Evolutionary conservation across 352 stramenopile genomes (phyloP).

Genomic region (Phytopythium aichiense): DNA sequence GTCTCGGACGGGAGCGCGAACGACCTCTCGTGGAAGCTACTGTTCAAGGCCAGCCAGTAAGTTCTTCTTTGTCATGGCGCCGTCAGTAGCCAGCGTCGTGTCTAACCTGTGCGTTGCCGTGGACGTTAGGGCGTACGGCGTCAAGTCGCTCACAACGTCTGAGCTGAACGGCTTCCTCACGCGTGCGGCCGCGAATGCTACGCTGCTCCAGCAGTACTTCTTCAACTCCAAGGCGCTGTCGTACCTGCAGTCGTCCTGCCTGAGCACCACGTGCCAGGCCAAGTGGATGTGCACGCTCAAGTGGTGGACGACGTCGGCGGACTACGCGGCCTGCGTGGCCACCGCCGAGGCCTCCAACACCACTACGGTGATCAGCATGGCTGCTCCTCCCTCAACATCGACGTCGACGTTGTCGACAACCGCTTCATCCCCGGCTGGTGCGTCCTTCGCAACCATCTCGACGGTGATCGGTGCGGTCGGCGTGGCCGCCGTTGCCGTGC

Average conservation of each 20-base stretch:
- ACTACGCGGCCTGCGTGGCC: slow-evolving; percentile 50
- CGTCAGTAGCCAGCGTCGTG: background rate
- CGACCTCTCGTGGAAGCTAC: slow-evolving; percentile 31
- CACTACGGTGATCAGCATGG: background rate
- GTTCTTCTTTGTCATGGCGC: background rate
- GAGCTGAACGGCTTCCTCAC: slow-evolving; percentile 38
- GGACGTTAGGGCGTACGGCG: slow-evolving; percentile 28
- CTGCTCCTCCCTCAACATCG: background rate
- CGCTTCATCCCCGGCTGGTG: background rate
- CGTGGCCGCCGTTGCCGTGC: background rate
- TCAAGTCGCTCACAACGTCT: slow-evolving; percentile 35
- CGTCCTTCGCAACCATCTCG: background rate
- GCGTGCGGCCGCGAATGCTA: slow-evolving; percentile 32
- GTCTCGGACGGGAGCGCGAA: slow-evolving; percentile 30
- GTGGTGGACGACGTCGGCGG: slow-evolving; percentile 57
- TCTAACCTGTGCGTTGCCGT: background rate
- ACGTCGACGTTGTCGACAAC: background rate
- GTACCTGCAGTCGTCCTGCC: slow-evolving; percentile 38
- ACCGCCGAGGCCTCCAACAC: slow-evolving; percentile 3
- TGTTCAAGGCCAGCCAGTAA: slow-evolving; percentile 38
- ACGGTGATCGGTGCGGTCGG: background rate
- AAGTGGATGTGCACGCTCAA: slow-evolving; percentile 61
- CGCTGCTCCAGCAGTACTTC: slow-evolving; percentile 63
- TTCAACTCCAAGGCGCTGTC: slow-evolving; percentile 77
- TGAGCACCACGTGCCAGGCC: slow-evolving; percentile 32